Conservation (phyloP, 495 filamentous ascomycete genomes). For the Penicillium nucicola region DNA sequence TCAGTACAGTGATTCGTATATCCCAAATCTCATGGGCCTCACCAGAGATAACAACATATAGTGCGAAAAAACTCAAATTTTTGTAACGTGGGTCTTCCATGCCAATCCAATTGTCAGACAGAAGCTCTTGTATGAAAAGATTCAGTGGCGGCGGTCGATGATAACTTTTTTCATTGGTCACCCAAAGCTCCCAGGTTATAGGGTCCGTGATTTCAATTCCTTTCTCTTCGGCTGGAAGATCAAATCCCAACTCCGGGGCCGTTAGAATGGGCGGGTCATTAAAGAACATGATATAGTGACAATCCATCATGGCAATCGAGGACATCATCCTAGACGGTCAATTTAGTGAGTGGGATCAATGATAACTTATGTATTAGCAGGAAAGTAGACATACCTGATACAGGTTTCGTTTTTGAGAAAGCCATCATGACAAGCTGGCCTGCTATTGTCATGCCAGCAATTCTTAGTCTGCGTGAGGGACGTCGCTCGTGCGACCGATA, state of each 20-base stretch:
- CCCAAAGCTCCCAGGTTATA: constrained; percentile 9
- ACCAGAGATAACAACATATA: constrained; percentile 13
- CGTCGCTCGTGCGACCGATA: constrained; percentile 15
- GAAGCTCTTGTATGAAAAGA: constrained; percentile 5
- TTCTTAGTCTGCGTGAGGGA: constrained; percentile 5
- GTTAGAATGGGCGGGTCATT: constrained; percentile 11
- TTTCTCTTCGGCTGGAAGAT: constrained; percentile 15
- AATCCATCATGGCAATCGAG: constrained; percentile 15
- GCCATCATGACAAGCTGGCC: not conserved
- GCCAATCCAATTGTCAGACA: constrained; percentile 9
- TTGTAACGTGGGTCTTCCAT: not conserved
- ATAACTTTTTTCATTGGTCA: not conserved
- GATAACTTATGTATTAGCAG: too few species aligned
- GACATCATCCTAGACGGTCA: constrained; percentile 9
- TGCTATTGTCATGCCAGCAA: constrained; percentile 3
- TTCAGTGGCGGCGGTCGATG: constrained; percentile 6
- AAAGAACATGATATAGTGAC: constrained; percentile 18
- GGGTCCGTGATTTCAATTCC: constrained; percentile 11
- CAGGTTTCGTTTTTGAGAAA: constrained; percentile 10
- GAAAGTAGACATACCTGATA: constrained; percentile 5
- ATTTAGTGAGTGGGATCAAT: too few species aligned
- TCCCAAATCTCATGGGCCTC: not conserved
- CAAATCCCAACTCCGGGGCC: constrained; percentile 9
- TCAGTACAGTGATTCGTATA: not conserved
- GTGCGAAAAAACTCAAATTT: constrained; percentile 8